Evolutionary conservation across 208 protist genomes (phyloP).

Genomic region (Trypanosoma grayi): DNA sequence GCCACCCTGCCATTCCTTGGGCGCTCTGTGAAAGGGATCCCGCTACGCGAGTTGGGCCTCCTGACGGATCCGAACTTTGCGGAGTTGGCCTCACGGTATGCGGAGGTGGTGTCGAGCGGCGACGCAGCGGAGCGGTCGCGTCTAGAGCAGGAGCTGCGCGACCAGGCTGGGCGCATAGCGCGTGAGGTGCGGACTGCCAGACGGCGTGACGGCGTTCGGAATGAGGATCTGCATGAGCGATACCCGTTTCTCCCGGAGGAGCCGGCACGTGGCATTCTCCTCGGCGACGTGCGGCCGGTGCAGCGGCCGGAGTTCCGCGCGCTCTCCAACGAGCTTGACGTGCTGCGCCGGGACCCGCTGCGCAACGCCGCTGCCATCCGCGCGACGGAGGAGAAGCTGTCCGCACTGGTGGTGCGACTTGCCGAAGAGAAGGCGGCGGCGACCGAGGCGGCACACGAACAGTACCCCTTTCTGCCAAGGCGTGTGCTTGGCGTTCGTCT

Average conservation of each 20-base stretch:
- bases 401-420: conserved; percentile 20
- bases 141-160: no score
- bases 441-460: conserved; percentile 4
- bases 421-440: conserved; percentile 11
- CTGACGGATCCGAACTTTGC: no score
- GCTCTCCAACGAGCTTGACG: conserved; percentile 31
- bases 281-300: conserved; percentile 15
- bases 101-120: no score
- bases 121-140: no score
- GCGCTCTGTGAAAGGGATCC: no score
- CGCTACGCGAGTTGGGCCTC: no score
- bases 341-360: conserved; percentile 21
- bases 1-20: no score
- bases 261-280: conserved; percentile 22
- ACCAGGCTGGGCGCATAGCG: no score
- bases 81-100: no score
- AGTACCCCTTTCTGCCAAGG: conserved; percentile 28
- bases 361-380: conserved; percentile 23
- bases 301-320: conserved; percentile 21
- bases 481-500: conserved; percentile 29
- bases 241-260: conserved; percentile 36
- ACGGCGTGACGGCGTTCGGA: no score
- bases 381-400: conserved; percentile 16
- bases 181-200: no score
- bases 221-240: conserved; percentile 32